phyloP scores from a whole-genome alignment of 2,329 filamentous ascomycete genomes.

The Nannizzia gypsea region DNA sequence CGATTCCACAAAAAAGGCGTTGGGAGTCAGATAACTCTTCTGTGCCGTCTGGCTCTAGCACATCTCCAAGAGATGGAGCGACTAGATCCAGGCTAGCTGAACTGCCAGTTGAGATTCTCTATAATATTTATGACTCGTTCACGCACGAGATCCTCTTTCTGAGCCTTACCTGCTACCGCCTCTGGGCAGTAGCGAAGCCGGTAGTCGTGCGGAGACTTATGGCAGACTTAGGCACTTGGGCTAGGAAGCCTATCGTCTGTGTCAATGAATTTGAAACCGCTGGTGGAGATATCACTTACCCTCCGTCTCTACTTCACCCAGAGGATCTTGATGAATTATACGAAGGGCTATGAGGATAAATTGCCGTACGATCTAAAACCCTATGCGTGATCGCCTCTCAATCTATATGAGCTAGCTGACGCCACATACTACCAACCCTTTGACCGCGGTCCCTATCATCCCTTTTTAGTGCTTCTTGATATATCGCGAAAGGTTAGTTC shows the following conservation, averaged over 20 bases:
- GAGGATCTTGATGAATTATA: not conserved
- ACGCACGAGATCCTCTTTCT: not conserved
- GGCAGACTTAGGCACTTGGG: not conserved
- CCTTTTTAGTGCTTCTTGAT: too few species aligned
- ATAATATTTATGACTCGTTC: not conserved
- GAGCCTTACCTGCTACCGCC: not conserved
- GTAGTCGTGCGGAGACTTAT: not conserved
- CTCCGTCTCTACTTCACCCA: not conserved
- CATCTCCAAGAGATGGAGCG: not conserved
- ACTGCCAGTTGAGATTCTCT: not conserved
- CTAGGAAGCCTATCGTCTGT: not conserved
- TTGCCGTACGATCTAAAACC: too few species aligned
- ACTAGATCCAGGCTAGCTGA: not conserved
- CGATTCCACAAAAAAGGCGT: not conserved
- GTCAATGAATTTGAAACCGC: not conserved
- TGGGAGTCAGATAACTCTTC: not conserved
- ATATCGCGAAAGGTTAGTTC: too few species aligned
- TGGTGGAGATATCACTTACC: not conserved
- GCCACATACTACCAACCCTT: not conserved
- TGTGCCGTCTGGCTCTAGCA: not conserved
- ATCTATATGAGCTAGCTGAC: not conserved
- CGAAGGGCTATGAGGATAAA: not conserved
- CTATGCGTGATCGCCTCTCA: not conserved
- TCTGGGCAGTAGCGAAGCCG: not conserved
- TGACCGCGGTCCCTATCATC: too few species aligned